Base-by-base conservation (phyloP, 176 grass and related monocot species). In the Raddia guianensis region DNA sequence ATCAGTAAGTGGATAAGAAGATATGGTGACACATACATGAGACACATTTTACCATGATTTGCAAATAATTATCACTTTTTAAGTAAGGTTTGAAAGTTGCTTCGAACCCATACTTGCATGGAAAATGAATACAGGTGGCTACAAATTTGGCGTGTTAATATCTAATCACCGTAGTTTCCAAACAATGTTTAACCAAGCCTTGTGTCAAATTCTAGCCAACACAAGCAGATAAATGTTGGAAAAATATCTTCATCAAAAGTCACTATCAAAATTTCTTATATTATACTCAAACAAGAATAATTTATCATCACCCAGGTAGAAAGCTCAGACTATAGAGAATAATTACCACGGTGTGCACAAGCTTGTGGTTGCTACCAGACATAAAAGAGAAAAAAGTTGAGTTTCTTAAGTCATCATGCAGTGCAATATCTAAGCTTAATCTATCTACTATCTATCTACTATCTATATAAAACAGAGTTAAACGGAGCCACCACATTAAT, bases 11-110 rank as follows among this genome's bases (percentile, higher is more conserved):
- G 66, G 48, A n/a, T n/a, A 15, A 15, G 7, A 12, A 42, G 46
- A 45, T 2, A 46, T 7, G 18, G 12, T 21, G 45, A 60, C 13
- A 13, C 5, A 75, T 45, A 45, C 6, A 10, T 3, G 37, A 2
- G 8, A 33, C 18, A 21, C 56, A 59, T 59, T 76, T 46, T 20
- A 75, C 53, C 37, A 59, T 74, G 71, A 3, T 74, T n/a, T 43
- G 34, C 12, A 74, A 75, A 21, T 12, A 44, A 46, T 40, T 18
- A 45, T 75, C 37, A 21, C 19, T 13, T 19, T 58, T 12, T 12
- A 13, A n/a, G 27, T 9, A 55, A 37, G 50, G 14, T 56, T 1
- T 21, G 9, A 27, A 27, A 47, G 49, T 32, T 12, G 27, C 18
- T 11, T 49, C 67, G 49, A 70, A 46, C 44, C 48, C 21, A 70